Base-by-base conservation (phyloP, 106 monocot genomes). In the Platanthera zijinensis region DNA sequence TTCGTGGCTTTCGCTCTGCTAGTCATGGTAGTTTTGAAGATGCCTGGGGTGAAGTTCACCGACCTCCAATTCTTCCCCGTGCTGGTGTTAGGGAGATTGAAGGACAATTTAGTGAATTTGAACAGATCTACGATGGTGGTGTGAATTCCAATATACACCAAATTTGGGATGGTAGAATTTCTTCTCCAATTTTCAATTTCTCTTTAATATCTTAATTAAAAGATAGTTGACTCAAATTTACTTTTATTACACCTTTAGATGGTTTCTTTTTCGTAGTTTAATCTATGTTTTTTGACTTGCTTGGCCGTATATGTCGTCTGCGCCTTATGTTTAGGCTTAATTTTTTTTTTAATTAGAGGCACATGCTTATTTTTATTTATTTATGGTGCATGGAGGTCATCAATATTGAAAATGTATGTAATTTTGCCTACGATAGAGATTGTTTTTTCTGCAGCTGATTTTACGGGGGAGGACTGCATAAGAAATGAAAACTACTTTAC, bases 31-130 rank as follows among this genome's bases (percentile, higher is more conserved):
- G 74, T 52, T 80, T 88, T 80, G 82, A 72, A 61, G 86, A 84
- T 77, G 91, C 86, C 48, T 91, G 91, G 91, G 56, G 80, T 78
- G 91, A 91, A 46, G 61, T 77, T 52, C 84, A 75, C 47, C 83
- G 71, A 63, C 78, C 78, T 63, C 69, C 85, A 69, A 8, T 77
- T 61, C 57, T 82, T 77, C 75, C 84, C n/a, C 52, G 72, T 75
- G 51, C 69, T 72, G 80, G 78, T 71, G 80, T 75, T 10, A 79
- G 79, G 50, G 79, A 72, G 80, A 76, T 15, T 84, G 84, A 80
- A 22, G 52, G 75, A 50, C 75, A 62, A 18, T 78, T 82, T 78
- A 56, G 78, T 47, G 91, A 88, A 49, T 88, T 86, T 82, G 84
- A 91, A 25, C 84, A 88, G 69, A 91, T 88, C 62, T 91, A 86